Percentiles rank a stretch among this genome's conserved stretches.
Conservation (phyloP, 352 stramenopile genomes). For the Pythium dissimile region DNA sequence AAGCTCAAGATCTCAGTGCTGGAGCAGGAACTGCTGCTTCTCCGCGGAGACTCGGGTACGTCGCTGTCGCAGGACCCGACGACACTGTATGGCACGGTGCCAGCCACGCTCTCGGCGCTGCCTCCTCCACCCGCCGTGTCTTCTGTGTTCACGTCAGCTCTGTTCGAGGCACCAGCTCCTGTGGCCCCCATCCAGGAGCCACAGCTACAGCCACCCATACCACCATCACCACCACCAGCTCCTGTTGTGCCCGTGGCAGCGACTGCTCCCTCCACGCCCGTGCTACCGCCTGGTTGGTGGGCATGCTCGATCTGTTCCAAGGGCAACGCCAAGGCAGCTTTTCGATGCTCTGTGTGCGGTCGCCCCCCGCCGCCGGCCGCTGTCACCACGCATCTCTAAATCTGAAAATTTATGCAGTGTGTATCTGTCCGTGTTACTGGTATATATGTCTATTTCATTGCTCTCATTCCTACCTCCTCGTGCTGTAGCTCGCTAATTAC, state of each 20-base stretch:
- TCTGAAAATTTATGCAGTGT: not conserved
- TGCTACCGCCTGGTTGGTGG: slow-evolving; percentile 32
- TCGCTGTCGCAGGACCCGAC: not conserved
- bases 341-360: slow-evolving; percentile 73
- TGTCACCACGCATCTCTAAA: slow-evolving; percentile 19
- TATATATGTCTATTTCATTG: not conserved
- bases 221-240: not conserved
- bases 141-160: not conserved
- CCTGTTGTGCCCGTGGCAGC: no score
- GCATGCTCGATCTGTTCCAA: slow-evolving; percentile 76
- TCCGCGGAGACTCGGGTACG: not conserved
- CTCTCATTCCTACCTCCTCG: no score
- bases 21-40: slow-evolving; percentile 42
- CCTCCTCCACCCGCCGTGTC: slow-evolving; percentile 13
- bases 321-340: slow-evolving; percentile 35
- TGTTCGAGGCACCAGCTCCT: not conserved
- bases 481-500: not conserved
- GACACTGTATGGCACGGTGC: not conserved
- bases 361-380: slow-evolving; percentile 37
- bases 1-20: slow-evolving; percentile 42
- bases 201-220: no score
- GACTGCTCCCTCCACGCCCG: not conserved
- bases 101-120: slow-evolving; percentile 1
- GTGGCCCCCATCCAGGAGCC: no score
- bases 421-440: not conserved